phyloP scores from a whole-genome alignment of 177 flowering plant species.

The Vitis hybrid region DNA sequence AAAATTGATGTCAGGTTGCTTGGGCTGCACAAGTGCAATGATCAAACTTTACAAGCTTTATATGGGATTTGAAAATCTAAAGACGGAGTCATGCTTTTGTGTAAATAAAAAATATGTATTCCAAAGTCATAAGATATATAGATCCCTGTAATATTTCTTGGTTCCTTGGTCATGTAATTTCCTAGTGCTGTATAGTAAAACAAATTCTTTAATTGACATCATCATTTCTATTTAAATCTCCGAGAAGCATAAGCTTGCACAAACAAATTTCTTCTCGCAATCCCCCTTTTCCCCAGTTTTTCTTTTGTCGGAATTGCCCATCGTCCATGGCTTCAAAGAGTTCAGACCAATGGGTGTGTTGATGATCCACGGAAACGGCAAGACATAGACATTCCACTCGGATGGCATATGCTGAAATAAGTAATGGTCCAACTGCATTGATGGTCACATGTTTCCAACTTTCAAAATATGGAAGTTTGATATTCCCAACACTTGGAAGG shows the following conservation, averaged over 20 bases:
- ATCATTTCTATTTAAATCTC: background rate
- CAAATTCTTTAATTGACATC: constrained; percentile 22
- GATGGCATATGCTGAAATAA: too few relatives aligned
- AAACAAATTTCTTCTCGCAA: too few relatives aligned
- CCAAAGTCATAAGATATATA: constrained; percentile 16
- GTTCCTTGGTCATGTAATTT: constrained; percentile 16
- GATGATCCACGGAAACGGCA: too few relatives aligned
- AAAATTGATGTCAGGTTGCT: background rate
- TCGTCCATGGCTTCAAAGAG: too few relatives aligned
- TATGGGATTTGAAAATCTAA: constrained; percentile 11
- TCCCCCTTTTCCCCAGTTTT: too few relatives aligned
- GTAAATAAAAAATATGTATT: constrained; percentile 25
- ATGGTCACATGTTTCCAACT: too few relatives aligned
- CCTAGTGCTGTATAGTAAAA: constrained; percentile 30
- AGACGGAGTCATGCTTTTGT: constrained; percentile 12
- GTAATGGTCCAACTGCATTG: too few relatives aligned
- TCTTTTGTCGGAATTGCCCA: too few relatives aligned
- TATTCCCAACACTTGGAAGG: too few relatives aligned
- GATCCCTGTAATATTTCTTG: constrained; percentile 15
- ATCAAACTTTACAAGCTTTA: constrained; percentile 12
- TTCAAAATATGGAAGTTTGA: too few relatives aligned
- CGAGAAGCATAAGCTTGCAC: background rate
- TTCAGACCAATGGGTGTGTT: too few relatives aligned
- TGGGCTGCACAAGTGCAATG: constrained; percentile 1
- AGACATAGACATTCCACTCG: too few relatives aligned